Conservation (phyloP, 371 early-diverging fungal genomes). For the Mucor racemosus region DNA sequence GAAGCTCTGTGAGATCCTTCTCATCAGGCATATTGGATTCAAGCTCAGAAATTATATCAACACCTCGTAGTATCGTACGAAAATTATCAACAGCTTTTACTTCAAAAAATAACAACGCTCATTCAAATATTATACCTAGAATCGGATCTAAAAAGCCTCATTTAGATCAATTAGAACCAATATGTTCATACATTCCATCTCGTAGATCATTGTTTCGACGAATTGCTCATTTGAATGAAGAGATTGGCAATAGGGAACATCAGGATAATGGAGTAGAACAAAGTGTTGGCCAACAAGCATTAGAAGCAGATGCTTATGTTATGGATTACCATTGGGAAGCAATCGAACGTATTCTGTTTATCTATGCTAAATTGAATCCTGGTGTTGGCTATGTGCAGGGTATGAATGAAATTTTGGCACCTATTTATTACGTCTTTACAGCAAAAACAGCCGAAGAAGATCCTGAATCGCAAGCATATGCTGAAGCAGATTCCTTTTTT, state of each 20-base stretch:
- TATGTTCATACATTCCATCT: constrained; percentile 61
- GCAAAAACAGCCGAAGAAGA: constrained; percentile 50
- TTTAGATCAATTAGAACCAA: constrained; percentile 36
- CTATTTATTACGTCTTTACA: constrained; percentile 84
- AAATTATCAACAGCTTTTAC: constrained; percentile 51
- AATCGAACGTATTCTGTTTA: constrained; percentile 81
- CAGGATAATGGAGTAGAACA: constrained; percentile 33
- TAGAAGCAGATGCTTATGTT: constrained; percentile 29
- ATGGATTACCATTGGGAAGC: constrained; percentile 85
- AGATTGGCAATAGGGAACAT: constrained; percentile 55
- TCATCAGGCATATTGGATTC: constrained; percentile 36
- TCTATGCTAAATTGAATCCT: constrained; percentile 84
- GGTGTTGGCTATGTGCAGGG: constrained; percentile 92
- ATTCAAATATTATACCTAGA: constrained; percentile 14
- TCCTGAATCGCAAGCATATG: constrained; percentile 65
- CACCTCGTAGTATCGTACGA: constrained; percentile 51
- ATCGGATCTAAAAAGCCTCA: constrained; percentile 21
- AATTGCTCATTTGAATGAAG: constrained; percentile 66
- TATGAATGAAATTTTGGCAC: constrained; percentile 88
- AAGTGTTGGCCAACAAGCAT: constrained; percentile 16
- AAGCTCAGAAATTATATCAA: constrained; percentile 32
- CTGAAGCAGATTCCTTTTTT: constrained; percentile 89
- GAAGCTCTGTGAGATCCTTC: constrained; percentile 47
- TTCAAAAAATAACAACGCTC: constrained; percentile 7
- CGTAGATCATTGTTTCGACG: constrained; percentile 71